Conservation (phyloP, 179 eudicot genomes). For the Silene coronaria region DNA sequence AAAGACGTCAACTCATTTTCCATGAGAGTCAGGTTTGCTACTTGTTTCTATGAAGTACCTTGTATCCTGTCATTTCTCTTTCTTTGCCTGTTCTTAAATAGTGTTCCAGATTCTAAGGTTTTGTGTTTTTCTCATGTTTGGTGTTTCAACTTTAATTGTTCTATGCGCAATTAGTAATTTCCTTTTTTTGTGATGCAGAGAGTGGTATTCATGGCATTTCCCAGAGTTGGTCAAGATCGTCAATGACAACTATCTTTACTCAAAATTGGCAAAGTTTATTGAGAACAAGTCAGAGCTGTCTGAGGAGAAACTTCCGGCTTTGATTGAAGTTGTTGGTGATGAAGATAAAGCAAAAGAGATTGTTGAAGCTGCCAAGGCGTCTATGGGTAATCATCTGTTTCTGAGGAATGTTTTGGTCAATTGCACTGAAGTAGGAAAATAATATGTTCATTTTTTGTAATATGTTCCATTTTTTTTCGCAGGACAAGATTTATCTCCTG, state of each 20-base stretch:
- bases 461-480: conserved; percentile 20
- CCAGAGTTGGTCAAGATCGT: conserved; percentile 88
- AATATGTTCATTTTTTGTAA: background rate
- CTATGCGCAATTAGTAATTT: background rate
- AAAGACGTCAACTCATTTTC: conserved; percentile 85
- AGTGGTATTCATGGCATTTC: conserved; percentile 98
- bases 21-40: conserved; percentile 88
- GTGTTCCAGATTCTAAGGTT: background rate
- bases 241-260: conserved; percentile 76
- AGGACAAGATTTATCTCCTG: conserved; percentile 83
- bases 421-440: background rate
- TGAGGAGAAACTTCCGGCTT: conserved; percentile 58
- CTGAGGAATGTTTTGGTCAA: background rate
- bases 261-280: conserved; percentile 66
- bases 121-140: background rate
- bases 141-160: background rate
- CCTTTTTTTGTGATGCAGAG: conserved; percentile 40
- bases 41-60: background rate
- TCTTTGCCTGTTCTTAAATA: background rate
- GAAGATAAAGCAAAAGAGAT: conserved; percentile 96
- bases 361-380: conserved; percentile 88
- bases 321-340: conserved; percentile 70
- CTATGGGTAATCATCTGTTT: conserved; percentile 54
- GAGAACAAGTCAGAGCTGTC: conserved; percentile 71
- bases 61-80: background rate